A percentile compares a stretch with the other conserved stretches of the same genome.
Conservation (phyloP, 2,329 filamentous ascomycete genomes). For the Pseudogymnoascus sp. region DNA sequence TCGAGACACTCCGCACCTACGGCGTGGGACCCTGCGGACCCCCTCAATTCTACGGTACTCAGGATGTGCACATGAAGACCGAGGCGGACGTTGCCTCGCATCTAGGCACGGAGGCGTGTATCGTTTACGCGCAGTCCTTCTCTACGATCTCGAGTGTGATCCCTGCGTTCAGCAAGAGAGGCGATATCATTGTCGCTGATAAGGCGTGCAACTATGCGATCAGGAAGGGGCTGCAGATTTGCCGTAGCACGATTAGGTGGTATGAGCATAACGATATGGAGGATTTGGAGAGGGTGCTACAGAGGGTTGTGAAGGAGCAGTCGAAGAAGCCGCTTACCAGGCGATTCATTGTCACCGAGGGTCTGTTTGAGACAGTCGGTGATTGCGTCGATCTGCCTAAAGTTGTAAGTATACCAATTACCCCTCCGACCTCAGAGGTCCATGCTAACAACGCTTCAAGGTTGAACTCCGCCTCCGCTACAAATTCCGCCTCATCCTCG, state of each 20-base stretch:
- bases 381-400: slow-evolving; percentile 79
- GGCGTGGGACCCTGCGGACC: slow-evolving; percentile 95
- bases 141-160: slow-evolving; percentile 96
- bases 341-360: slow-evolving; percentile 93
- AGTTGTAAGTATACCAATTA: slow-evolving; percentile 47
- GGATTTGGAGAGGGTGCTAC: slow-evolving; percentile 77
- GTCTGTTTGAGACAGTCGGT: slow-evolving; percentile 82
- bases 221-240: slow-evolving; percentile 88
- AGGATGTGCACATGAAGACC: slow-evolving; percentile 96
- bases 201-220: slow-evolving; percentile 89
- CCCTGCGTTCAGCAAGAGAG: slow-evolving; percentile 91
- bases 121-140: slow-evolving; percentile 93
- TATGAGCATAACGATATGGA: slow-evolving; percentile 96
- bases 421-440: neutral
- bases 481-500: slow-evolving; percentile 95
- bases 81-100: slow-evolving; percentile 89
- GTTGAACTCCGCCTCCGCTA: slow-evolving; percentile 90
- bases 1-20: slow-evolving; percentile 87
- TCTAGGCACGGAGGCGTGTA: slow-evolving; percentile 78
- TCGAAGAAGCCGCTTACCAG: slow-evolving; percentile 74
- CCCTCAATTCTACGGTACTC: slow-evolving; percentile 95
- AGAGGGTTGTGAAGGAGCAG: slow-evolving; percentile 81
- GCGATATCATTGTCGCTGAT: slow-evolving; percentile 94
- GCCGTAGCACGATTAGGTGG: slow-evolving; percentile 83
- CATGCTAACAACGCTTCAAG: slow-evolving; percentile 32